These are phyloP conservation scores for Colletotrichum liaoningense DNA, from an alignment of 2,329 filamentous ascomycete species.

Conservation along the genomic window DNA sequence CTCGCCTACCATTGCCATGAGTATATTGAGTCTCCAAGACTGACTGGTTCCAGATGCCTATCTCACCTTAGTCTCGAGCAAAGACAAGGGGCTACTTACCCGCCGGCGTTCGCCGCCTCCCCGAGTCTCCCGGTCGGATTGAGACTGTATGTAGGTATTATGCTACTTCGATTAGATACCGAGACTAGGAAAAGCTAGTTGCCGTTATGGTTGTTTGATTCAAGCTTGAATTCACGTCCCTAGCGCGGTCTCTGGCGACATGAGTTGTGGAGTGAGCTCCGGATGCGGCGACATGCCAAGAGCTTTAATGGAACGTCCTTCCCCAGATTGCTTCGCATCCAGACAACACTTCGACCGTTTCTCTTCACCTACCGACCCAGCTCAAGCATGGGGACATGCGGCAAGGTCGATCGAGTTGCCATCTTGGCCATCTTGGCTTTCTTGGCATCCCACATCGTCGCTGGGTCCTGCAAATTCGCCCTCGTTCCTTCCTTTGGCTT, in stretches of 20 bases:
- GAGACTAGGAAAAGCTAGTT: not conserved
- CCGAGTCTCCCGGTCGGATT: not conserved
- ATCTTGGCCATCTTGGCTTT: not conserved
- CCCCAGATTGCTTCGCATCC: constrained; percentile 6
- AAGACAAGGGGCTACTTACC: not conserved
- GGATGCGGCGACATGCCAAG: constrained; percentile 19
- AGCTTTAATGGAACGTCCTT: constrained; percentile 28
- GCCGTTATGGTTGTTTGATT: not conserved
- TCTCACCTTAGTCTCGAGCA: not conserved
- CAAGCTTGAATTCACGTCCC: not conserved
- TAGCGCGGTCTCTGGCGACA: not conserved
- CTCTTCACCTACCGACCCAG: not conserved
- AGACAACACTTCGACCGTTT: not conserved
- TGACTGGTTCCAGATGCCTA: not conserved
- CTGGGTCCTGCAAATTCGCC: not conserved
- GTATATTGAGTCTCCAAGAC: no score
- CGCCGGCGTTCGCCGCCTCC: constrained; percentile 9
- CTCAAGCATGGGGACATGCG: no score
- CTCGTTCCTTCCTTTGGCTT: constrained; percentile 22
- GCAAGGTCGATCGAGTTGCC: not conserved
- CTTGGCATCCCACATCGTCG: not conserved
- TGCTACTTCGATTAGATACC: not conserved
- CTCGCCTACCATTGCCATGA: not conserved
- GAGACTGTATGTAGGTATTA: not conserved
- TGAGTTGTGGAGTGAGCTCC: not conserved